Evolutionary conservation across 2,329 filamentous ascomycete species (phyloP), one percentile per base, ranked within the genome.

Genomic region (Apiospora hydei): DNA sequence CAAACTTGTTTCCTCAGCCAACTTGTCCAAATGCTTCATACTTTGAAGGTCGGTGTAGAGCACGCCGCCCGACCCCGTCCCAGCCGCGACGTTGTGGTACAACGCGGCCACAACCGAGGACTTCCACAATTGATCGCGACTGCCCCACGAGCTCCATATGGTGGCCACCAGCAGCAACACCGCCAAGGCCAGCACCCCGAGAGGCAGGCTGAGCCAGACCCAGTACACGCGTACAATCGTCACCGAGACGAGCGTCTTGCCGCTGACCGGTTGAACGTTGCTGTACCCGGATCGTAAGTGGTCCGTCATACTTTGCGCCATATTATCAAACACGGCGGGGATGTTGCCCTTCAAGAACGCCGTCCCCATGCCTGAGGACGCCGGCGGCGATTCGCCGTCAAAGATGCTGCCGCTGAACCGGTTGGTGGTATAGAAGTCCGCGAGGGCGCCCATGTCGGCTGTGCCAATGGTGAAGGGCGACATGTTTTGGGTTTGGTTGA

Each of bases 291-390:
- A 57, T 5, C 51, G 51, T 7, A 73, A 72, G 38, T 75, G 69
- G 44, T 74, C 53, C 26, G 75, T 76, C 74, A 75, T 75, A 70
- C 72, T 75, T 30, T 69, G 38, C 7, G 67, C 67, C 71, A 74
- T 73, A 13, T 24, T 61, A 4, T 67, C 67, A 10, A 75, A 51
- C 67, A 67, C 69, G 7, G 30, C 24, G 0, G 71, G 8, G 6
- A 73, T 71, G 46, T 72, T 57, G 21, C 34, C 68, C 13, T 53
- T 49, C 41, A 68, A 21, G 41, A 68, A 47, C n/a, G 66, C 44
- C 10, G 18, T 7, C 4, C 71, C 72, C 49, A 72, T 69, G 3
- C 74, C 74, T 51, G 24, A 18, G 26, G 69, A 34, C 43, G 67
- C 49, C 18, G 21, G 11, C 30, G 43, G 24, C 34, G 30, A 24